Percentiles rank a stretch among this genome's conserved stretches.
These are phyloP conservation scores for Psilocybe tampanensis DNA, from an alignment of 768 basidiomycete genomes.

Conservation along the genomic window DNA sequence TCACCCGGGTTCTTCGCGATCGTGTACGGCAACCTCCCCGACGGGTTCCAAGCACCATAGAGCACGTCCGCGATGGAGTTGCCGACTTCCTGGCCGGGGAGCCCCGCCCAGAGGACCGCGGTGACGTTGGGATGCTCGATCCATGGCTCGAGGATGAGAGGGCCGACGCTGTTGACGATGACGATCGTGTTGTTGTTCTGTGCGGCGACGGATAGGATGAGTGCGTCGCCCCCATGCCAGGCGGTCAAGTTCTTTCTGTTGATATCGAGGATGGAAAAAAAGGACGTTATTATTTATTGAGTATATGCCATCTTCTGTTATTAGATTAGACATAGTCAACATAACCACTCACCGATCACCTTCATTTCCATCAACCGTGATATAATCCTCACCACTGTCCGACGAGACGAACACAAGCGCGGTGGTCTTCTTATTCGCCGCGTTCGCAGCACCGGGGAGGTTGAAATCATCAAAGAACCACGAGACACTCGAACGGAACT, in stretches of 20 bases:
- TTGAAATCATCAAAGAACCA: slow-evolving; percentile 78
- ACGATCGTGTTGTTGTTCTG: slow-evolving; percentile 76
- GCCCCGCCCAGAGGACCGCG: slow-evolving; percentile 69
- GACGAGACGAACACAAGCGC: slow-evolving; percentile 82
- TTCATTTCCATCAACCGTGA: slow-evolving; percentile 77
- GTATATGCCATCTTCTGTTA: no score
- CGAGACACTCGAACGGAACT: slow-evolving; percentile 63
- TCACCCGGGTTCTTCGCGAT: slow-evolving; percentile 64
- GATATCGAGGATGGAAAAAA: background rate
- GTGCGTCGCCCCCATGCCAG: slow-evolving; percentile 72
- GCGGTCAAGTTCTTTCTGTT: slow-evolving; percentile 58
- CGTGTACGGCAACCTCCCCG: slow-evolving; percentile 72
- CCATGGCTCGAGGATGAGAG: slow-evolving; percentile 65
- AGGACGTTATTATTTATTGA: background rate
- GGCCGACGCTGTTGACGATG: slow-evolving; percentile 64
- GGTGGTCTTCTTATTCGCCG: slow-evolving; percentile 54
- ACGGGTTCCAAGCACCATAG: slow-evolving; percentile 70
- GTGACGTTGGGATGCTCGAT: slow-evolving; percentile 74
- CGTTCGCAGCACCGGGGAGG: slow-evolving; percentile 47
- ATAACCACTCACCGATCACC: slow-evolving; percentile 60
- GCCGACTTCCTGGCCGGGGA: slow-evolving; percentile 71
- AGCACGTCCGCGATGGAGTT: slow-evolving; percentile 73
- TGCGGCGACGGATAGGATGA: slow-evolving; percentile 69
- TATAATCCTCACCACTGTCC: slow-evolving; percentile 85
- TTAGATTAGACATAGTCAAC: background rate